Conservation (phyloP, 768 basidiomycete species). For the Auricularia sp. region DNA sequence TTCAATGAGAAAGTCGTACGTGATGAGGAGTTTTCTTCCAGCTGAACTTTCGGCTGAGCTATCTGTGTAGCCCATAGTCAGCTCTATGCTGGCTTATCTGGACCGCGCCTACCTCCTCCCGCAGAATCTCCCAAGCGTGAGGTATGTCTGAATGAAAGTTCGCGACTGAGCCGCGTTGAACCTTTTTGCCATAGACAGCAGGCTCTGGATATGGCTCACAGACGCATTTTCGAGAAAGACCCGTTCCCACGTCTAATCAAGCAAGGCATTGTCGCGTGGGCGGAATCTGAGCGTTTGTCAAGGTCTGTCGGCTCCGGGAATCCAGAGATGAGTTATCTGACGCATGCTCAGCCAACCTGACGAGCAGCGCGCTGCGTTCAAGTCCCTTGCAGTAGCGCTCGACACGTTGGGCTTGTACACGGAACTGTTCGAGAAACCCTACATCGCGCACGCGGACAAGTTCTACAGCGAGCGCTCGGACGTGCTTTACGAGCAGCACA, state of each 20-base stretch:
- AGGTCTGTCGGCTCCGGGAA: slow-evolving; percentile 17
- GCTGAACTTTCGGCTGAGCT: slow-evolving; percentile 1
- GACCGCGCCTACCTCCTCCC: slow-evolving; percentile 55
- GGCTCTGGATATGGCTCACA: slow-evolving; percentile 44
- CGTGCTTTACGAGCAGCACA: slow-evolving; percentile 22
- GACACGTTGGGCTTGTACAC: slow-evolving; percentile 46
- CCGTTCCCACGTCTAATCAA: slow-evolving; percentile 27
- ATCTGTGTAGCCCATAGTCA: slow-evolving; percentile 38
- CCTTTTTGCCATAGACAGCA: slow-evolving; percentile 27
- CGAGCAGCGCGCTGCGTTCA: slow-evolving; percentile 29
- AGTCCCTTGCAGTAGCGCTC: slow-evolving; percentile 46
- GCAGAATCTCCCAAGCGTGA: slow-evolving; percentile 29
- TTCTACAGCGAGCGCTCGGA: slow-evolving; percentile 49
- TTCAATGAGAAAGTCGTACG: slow-evolving; percentile 57
- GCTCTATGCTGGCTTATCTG: slow-evolving; percentile 58
- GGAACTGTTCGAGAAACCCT: slow-evolving; percentile 44
- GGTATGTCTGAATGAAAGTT: slow-evolving; percentile 26
- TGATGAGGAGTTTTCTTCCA: slow-evolving; percentile 10
- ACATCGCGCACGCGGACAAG: slow-evolving; percentile 36
- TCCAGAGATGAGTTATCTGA: not conserved
- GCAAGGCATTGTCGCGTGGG: slow-evolving; percentile 38
- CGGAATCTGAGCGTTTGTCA: slow-evolving; percentile 41
- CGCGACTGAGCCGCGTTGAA: not conserved
- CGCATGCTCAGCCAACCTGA: not conserved
- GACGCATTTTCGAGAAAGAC: slow-evolving; percentile 40